Conservation (phyloP, 176 grass and related monocot species). For the Carex parvula region DNA sequence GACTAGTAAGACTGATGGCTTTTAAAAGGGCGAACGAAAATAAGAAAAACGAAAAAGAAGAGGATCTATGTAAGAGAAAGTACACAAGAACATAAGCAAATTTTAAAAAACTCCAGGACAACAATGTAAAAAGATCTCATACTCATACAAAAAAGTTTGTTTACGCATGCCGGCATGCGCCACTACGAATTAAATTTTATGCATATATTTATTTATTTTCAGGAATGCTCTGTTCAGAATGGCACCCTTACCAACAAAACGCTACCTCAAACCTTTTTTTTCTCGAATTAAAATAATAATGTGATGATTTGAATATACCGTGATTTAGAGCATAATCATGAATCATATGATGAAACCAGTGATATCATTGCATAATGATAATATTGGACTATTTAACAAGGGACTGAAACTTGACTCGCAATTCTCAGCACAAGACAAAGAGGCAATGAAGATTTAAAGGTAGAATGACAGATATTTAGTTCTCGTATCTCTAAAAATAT, state of each 20-base stretch:
- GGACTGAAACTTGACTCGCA: background rate
- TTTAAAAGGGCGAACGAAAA: no score
- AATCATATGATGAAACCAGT: constrained; percentile 19
- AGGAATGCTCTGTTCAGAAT: background rate
- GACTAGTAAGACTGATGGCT: no score
- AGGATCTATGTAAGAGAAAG: background rate
- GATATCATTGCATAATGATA: constrained; percentile 28
- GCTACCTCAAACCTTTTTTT: background rate
- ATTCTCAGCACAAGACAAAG: background rate
- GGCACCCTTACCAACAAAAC: background rate
- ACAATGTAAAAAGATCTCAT: background rate
- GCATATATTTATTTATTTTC: background rate
- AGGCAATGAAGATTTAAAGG: background rate
- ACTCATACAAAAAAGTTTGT: background rate
- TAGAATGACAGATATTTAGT: background rate
- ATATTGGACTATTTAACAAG: background rate
- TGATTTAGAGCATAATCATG: constrained; percentile 26
- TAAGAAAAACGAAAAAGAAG: no score
- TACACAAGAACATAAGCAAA: background rate
- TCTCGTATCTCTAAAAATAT: background rate
- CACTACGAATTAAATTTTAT: background rate
- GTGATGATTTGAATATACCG: background rate
- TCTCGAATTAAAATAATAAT: constrained; percentile 2
- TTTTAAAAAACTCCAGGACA: background rate
- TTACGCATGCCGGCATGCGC: background rate